Conservation (phyloP, 148 eudicot species). For the Salicornia ramosissima region DNA sequence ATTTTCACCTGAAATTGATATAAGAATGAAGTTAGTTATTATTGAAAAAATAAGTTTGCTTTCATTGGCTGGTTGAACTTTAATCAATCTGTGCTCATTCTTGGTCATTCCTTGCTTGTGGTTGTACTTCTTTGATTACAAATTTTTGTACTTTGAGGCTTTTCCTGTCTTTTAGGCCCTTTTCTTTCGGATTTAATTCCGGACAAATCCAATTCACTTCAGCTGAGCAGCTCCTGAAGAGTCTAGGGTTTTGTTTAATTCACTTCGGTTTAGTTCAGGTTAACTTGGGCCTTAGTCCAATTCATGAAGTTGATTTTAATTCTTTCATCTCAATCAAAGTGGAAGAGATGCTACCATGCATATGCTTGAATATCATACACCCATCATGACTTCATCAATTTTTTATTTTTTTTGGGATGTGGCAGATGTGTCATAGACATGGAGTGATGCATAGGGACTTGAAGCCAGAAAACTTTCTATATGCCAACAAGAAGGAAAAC, state of each 20-base stretch:
- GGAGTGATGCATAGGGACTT: slow-evolving; percentile 67
- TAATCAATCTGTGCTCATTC: not conserved
- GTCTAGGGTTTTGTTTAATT: no score
- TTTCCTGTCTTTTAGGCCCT: no score
- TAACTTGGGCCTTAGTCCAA: no score
- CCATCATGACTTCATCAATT: not conserved
- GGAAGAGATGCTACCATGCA: not conserved
- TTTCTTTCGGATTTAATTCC: no score
- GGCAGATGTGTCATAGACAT: slow-evolving; percentile 46
- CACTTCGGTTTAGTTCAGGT: no score
- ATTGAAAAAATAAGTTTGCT: not conserved
- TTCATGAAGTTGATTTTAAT: not conserved
- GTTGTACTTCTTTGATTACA: not conserved
- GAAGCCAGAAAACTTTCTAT: slow-evolving; percentile 61
- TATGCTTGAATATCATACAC: not conserved
- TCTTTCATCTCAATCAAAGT: not conserved
- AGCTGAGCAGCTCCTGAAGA: no score
- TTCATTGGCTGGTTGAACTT: not conserved
- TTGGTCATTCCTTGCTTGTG: not conserved
- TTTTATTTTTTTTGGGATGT: not conserved
- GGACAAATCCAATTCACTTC: no score
- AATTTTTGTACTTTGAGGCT: not conserved
- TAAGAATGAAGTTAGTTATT: not conserved
- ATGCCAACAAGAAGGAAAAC: slow-evolving; percentile 59
- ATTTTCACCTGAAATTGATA: slow-evolving; percentile 5